A percentile compares a stretch with the other conserved stretches of the same genome.
Conservation (phyloP, 192 early-diverging fungal genomes). For the Linnemannia exigua region DNA sequence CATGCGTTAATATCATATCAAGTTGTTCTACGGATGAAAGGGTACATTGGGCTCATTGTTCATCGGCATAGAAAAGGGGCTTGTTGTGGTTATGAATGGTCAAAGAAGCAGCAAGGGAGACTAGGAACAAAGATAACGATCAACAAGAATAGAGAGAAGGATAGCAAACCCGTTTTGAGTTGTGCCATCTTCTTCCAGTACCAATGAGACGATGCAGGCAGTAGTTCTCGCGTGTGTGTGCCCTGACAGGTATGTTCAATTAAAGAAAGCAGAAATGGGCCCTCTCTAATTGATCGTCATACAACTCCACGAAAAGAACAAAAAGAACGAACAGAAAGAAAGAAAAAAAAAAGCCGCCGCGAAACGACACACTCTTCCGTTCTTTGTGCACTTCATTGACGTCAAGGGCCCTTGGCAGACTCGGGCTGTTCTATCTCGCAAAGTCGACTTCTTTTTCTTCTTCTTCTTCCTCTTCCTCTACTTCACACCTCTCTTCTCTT, state of each 20-base stretch:
- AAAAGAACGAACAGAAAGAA: background rate
- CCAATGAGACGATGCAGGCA: background rate
- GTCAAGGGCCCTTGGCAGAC: background rate
- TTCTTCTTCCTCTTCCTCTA: background rate
- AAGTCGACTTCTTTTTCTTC: background rate
- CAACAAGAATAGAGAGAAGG: background rate
- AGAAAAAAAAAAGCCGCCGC: background rate
- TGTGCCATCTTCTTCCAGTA: background rate
- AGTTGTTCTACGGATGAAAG: background rate
- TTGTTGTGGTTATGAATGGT: background rate
- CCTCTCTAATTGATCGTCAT: background rate
- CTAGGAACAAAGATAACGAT: background rate
- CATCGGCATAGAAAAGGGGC: background rate
- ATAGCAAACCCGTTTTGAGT: background rate
- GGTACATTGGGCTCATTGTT: background rate
- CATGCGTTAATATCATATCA: background rate
- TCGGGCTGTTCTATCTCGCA: slow-evolving; percentile 1
- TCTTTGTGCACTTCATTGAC: background rate
- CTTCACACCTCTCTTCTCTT: background rate
- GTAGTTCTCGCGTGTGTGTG: background rate
- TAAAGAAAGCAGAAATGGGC: background rate
- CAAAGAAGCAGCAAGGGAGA: background rate
- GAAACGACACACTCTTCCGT: background rate
- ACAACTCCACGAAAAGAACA: background rate
- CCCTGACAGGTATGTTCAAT: background rate